Evolutionary conservation across 2,329 filamentous ascomycete genomes (phyloP).

Genomic region (Anisogramma anomala): DNA sequence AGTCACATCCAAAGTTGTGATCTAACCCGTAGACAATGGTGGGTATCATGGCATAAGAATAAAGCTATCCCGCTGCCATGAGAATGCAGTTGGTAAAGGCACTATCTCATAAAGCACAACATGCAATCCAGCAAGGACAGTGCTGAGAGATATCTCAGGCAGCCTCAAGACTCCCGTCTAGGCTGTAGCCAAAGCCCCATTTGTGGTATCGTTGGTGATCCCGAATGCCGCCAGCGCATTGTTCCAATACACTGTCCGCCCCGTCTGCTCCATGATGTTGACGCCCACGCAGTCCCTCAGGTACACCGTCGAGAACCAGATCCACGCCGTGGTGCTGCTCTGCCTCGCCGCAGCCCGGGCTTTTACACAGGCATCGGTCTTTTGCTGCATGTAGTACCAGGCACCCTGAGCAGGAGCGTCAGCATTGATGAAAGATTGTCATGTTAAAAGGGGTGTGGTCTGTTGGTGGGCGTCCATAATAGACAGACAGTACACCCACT

Average conservation of each 20-base stretch:
- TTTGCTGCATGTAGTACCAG: slow-evolving; percentile 37
- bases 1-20: too few relatives aligned
- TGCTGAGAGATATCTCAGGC: too few relatives aligned
- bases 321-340: slow-evolving; percentile 23
- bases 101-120: too few relatives aligned
- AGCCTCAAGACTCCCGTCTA: too few relatives aligned
- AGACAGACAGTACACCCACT: not conserved
- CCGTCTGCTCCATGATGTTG: slow-evolving; percentile 13
- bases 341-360: slow-evolving; percentile 24
- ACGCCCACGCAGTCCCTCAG: slow-evolving; percentile 35
- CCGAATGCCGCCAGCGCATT: slow-evolving; percentile 37
- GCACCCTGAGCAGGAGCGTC: slow-evolving; percentile 30
- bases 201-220: slow-evolving; percentile 17
- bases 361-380: slow-evolving; percentile 22
- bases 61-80: too few relatives aligned
- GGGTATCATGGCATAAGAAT: too few relatives aligned
- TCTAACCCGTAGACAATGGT: too few relatives aligned
- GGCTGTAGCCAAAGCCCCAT: too few relatives aligned
- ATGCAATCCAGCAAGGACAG: too few relatives aligned
- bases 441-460: not conserved
- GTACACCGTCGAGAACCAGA: slow-evolving; percentile 22
- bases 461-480: too few relatives aligned
- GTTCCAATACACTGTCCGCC: slow-evolving; percentile 30
- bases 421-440: slow-evolving; percentile 40
- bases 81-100: too few relatives aligned